Percentiles rank a stretch among this genome's conserved stretches.
Conservation (phyloP, 306 rosid genomes). For the Prosopis cineraria region DNA sequence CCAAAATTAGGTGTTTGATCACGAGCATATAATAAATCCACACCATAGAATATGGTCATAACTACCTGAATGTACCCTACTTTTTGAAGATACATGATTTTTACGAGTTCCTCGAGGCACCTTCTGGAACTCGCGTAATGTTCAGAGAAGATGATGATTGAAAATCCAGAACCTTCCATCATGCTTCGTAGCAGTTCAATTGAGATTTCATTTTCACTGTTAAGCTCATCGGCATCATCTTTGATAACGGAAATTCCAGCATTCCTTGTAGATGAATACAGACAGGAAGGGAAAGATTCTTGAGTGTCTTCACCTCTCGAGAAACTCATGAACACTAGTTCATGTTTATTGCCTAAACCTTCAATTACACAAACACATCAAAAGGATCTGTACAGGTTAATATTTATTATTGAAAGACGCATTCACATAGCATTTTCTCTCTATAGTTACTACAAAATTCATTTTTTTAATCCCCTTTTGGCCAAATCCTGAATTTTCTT, state of each 20-base stretch:
- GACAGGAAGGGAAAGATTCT: background rate
- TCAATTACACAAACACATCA: background rate
- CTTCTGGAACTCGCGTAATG: background rate
- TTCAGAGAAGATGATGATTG: background rate
- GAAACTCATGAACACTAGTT: background rate
- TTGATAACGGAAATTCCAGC: background rate
- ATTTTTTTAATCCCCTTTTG: no score
- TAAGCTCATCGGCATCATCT: no score
- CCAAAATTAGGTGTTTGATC: background rate
- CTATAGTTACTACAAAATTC: no score
- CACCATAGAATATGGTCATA: background rate
- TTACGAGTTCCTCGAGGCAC: background rate
- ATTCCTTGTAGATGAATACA: background rate
- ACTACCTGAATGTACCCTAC: background rate
- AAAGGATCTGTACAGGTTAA: background rate
- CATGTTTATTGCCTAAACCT: background rate
- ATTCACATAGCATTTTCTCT: background rate
- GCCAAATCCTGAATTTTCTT: no score
- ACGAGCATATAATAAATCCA: background rate
- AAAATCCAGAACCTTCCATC: background rate
- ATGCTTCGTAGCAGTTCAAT: background rate
- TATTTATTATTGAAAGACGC: background rate
- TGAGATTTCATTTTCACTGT: no score
- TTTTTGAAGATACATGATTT: background rate
- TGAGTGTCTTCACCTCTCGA: background rate